Evolutionary conservation across 2,329 filamentous ascomycete species (phyloP).

Genomic region (Beauveria asiatica): DNA sequence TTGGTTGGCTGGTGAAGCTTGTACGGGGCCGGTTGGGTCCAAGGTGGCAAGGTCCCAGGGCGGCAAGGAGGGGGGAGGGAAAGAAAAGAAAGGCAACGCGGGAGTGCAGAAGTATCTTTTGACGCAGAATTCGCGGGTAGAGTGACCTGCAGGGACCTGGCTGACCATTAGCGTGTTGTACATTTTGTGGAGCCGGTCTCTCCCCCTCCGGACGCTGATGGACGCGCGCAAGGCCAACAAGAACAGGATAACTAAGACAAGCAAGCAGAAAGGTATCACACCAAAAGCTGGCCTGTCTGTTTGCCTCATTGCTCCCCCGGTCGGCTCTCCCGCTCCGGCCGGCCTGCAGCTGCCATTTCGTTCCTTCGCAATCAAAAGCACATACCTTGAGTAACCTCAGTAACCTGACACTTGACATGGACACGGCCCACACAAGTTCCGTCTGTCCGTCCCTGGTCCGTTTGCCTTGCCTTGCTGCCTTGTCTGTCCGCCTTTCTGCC

Average conservation of each 20-base stretch:
- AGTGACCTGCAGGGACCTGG: constrained; percentile 4
- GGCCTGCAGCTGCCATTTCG: too few relatives aligned
- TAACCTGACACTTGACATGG: neutral
- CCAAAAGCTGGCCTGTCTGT: too few relatives aligned
- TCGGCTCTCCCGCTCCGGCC: neutral
- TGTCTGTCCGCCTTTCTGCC: constrained; percentile 5
- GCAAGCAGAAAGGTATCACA: neutral
- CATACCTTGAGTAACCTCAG: neutral
- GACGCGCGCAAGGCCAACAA: neutral
- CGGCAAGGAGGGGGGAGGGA: neutral
- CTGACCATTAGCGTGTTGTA: constrained; percentile 13
- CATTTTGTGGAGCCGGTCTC: neutral
- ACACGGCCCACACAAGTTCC: neutral
- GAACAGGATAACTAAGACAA: neutral
- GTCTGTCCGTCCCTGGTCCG: neutral
- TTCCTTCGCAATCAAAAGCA: neutral
- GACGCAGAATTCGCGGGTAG: neutral
- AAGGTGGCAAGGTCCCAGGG: neutral
- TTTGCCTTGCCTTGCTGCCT: neutral
- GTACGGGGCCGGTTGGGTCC: neutral
- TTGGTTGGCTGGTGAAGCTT: neutral
- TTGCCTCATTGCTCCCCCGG: too few relatives aligned
- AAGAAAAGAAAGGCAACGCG: neutral
- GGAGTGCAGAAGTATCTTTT: constrained; percentile 5
- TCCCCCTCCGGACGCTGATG: neutral